A percentile compares a stretch with the other conserved stretches of the same genome.
These are phyloP conservation scores for Zostera marina DNA, from an alignment of 116 monocot species.

Conservation along the genomic window DNA sequence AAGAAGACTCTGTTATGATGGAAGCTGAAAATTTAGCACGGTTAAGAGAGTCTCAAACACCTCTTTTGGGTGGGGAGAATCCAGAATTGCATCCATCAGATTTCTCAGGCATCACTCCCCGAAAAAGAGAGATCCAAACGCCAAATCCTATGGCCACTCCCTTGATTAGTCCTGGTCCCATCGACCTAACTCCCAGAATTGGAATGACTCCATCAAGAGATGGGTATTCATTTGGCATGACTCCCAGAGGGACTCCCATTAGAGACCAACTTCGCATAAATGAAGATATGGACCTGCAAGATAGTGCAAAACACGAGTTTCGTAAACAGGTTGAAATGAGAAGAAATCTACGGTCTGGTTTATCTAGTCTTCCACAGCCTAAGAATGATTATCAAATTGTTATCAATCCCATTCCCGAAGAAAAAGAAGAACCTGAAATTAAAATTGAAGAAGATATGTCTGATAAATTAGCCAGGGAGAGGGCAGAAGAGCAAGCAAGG, in stretches of 20 bases:
- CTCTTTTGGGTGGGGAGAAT: constrained; percentile 79
- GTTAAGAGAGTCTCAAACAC: constrained; percentile 79
- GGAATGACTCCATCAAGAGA: constrained; percentile 89
- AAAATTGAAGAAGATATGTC: constrained; percentile 86
- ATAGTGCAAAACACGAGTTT: constrained; percentile 50
- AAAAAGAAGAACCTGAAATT: constrained; percentile 69
- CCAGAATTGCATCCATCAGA: constrained; percentile 84
- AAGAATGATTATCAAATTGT: constrained; percentile 93
- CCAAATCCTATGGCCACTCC: constrained; percentile 88
- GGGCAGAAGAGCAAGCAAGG: constrained; percentile 62
- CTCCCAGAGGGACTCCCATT: constrained; percentile 72
- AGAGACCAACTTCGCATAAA: constrained; percentile 95
- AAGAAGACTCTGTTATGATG: constrained; percentile 95
- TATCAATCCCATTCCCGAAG: constrained; percentile 54
- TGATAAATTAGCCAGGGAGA: constrained; percentile 75
- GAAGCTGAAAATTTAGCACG: constrained; percentile 97
- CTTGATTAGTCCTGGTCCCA: constrained; percentile 41
- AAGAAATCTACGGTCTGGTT: constrained; percentile 51
- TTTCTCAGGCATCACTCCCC: constrained; percentile 78
- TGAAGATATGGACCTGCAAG: constrained; percentile 69
- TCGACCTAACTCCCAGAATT: constrained; percentile 77
- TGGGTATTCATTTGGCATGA: constrained; percentile 30
- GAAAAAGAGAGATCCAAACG: constrained; percentile 70
- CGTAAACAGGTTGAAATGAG: constrained; percentile 43
- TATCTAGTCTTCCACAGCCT: constrained; percentile 61